These are phyloP conservation scores for Ogataea nonfermentans DNA, from an alignment of 805 yeast species.

Conservation along the genomic window DNA sequence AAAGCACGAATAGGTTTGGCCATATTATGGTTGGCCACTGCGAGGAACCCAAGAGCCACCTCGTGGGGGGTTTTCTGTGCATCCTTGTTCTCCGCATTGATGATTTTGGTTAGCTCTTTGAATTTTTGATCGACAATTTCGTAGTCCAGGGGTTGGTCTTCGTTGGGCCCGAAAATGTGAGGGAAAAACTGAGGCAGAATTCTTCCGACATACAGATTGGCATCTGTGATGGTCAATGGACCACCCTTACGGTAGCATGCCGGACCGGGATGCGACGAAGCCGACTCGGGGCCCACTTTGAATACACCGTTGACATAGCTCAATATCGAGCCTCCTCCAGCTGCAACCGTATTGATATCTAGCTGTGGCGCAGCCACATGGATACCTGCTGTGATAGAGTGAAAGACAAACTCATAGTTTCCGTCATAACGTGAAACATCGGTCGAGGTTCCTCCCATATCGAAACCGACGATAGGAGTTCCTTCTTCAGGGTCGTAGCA, in stretches of 20 bases:
- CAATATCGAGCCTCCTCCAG: conserved; percentile 46
- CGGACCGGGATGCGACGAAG: conserved; percentile 48
- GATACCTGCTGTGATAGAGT: conserved; percentile 49
- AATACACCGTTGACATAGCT: conserved; percentile 37
- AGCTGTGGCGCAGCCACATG: conserved; percentile 41
- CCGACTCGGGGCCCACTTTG: conserved; percentile 48
- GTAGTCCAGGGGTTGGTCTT: conserved; percentile 38
- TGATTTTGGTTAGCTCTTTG: conserved; percentile 36
- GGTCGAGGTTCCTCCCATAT: conserved; percentile 41
- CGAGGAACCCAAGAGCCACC: conserved; percentile 45
- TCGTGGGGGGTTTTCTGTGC: conserved; percentile 38
- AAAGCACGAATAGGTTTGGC: conserved; percentile 46
- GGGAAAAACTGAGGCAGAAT: conserved; percentile 42
- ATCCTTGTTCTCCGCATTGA: conserved; percentile 35
- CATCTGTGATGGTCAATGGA: conserved; percentile 47
- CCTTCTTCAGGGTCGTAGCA: conserved; percentile 30
- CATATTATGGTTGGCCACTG: conserved; percentile 47
- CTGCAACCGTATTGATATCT: conserved; percentile 49
- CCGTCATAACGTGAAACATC: conserved; percentile 58
- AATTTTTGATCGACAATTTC: conserved; percentile 36
- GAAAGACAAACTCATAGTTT: conserved; percentile 65
- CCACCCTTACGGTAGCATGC: conserved; percentile 49
- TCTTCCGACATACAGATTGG: conserved; percentile 43
- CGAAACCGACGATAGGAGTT: conserved; percentile 39
- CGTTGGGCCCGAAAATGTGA: conserved; percentile 45